Percentiles rank a stretch among this genome's conserved stretches.
phyloP scores from a whole-genome alignment of 139 green algal species.

The Pleodorina starrii region DNA sequence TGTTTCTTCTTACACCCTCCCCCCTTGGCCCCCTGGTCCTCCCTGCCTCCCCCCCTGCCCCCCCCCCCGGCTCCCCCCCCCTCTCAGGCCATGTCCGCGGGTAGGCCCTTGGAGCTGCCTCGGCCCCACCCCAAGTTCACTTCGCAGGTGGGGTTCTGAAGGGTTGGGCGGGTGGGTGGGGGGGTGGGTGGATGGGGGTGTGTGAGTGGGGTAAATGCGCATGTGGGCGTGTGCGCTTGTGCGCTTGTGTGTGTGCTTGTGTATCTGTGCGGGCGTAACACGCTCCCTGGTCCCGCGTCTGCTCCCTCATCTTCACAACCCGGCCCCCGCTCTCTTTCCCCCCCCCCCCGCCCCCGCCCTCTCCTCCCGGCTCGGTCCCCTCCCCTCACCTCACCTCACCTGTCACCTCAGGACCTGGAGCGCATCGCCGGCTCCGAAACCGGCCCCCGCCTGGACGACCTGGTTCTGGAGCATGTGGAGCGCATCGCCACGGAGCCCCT shows the following conservation, averaged over 20 bases:
- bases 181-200: background rate
- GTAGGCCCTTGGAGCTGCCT: constrained; percentile 56
- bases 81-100: background rate
- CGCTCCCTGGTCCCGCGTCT: too few species aligned
- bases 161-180: background rate
- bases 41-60: too few species aligned
- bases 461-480: constrained; percentile 73
- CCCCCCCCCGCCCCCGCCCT: background rate
- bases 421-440: constrained; percentile 45
- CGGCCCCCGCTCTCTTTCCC: background rate
- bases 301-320: background rate
- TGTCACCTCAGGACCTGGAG: constrained; percentile 49
- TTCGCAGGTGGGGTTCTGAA: constrained; percentile 29
- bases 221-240: too few species aligned
- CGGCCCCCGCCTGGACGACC: constrained; percentile 54
- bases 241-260: background rate
- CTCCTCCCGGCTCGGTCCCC: too few species aligned
- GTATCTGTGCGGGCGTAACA: background rate
- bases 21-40: too few species aligned
- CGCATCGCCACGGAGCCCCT: constrained; percentile 4
- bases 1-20: too few species aligned
- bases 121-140: constrained; percentile 74
- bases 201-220: too few species aligned
- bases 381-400: too few species aligned
- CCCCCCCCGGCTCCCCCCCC: too few species aligned